phyloP scores from a whole-genome alignment of 2,329 filamentous ascomycete species.

The Botrytis tulipae region DNA sequence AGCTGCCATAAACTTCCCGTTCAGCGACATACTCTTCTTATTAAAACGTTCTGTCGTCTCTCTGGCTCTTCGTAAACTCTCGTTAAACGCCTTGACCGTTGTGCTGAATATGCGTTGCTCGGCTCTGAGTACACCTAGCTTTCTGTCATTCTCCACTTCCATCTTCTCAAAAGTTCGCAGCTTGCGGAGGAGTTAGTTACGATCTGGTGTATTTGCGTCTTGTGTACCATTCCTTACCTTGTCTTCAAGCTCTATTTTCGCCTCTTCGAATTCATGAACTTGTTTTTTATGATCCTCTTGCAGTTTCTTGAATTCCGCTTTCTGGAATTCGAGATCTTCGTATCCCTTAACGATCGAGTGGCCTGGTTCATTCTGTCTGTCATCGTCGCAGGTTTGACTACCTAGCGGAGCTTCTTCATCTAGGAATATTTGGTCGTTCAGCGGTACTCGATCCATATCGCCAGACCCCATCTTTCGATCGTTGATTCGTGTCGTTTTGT shows the following conservation, averaged over 20 bases:
- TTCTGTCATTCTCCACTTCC: not conserved
- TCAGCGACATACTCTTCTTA: not conserved
- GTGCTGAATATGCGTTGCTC: not conserved
- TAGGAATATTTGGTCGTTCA: not conserved
- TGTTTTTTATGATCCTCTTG: not conserved
- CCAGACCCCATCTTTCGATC: not conserved
- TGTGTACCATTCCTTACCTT: not conserved
- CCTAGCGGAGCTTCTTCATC: not conserved
- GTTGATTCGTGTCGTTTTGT: not conserved
- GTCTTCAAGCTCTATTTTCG: not conserved
- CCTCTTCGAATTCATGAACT: not conserved
- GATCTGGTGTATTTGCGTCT: not conserved
- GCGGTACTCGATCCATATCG: not conserved
- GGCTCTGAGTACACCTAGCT: not conserved
- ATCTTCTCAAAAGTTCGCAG: not conserved
- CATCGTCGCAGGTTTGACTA: not conserved
- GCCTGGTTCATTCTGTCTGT: not conserved
- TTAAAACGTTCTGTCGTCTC: not conserved
- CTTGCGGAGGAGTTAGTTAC: not conserved
- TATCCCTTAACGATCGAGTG: not conserved
- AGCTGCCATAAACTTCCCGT: not conserved
- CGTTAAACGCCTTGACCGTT: not conserved
- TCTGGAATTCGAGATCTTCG: not conserved
- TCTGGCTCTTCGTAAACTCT: rapidly evolving
- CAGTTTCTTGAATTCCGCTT: not conserved